Percentiles rank a stretch among this genome's conserved stretches.
These are phyloP conservation scores for Sarocladiaceae sp. DNA, from an alignment of 2,329 filamentous ascomycete genomes.

Conservation along the genomic window DNA sequence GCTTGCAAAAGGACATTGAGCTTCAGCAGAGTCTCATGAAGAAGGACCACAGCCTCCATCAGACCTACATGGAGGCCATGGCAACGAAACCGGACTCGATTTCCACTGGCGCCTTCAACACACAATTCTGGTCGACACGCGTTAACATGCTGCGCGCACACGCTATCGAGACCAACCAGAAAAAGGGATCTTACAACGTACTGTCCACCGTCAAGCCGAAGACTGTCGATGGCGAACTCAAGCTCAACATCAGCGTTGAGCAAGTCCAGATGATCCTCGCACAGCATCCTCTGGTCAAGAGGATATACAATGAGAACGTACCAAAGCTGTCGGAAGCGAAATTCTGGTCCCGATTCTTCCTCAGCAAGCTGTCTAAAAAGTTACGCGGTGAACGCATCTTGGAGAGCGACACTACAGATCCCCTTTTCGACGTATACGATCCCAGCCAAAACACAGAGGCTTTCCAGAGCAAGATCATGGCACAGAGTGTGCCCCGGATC, in stretches of 20 bases:
- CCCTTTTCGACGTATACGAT: conserved; percentile 80
- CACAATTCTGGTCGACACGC: conserved; percentile 91
- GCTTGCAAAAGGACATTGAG: conserved; percentile 69
- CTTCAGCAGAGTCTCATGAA: conserved; percentile 86
- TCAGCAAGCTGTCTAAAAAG: conserved; percentile 83
- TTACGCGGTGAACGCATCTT: conserved; percentile 82
- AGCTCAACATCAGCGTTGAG: conserved; percentile 74
- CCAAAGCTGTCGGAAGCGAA: conserved; percentile 70
- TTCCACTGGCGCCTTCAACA: conserved; percentile 72
- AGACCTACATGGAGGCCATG: conserved; percentile 82
- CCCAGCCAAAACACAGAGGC: conserved; percentile 58
- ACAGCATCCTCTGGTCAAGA: conserved; percentile 85
- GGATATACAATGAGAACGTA: conserved; percentile 89
- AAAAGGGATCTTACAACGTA: conserved; percentile 87
- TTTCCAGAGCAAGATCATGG: conserved; percentile 46
- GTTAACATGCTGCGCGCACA: conserved; percentile 81
- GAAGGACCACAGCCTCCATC: conserved; percentile 65
- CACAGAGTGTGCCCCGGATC: conserved; percentile 69
- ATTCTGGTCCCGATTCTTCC: conserved; percentile 94
- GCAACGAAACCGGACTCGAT: conserved; percentile 80
- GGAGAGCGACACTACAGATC: conserved; percentile 69
- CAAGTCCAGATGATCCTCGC: conserved; percentile 87
- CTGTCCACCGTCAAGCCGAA: conserved; percentile 77
- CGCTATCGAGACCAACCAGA: conserved; percentile 82
- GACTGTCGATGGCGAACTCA: conserved; percentile 47